Evolutionary conservation across 2,329 filamentous ascomycete genomes (phyloP).

Genomic region (Ophioceras dolichostomum): DNA sequence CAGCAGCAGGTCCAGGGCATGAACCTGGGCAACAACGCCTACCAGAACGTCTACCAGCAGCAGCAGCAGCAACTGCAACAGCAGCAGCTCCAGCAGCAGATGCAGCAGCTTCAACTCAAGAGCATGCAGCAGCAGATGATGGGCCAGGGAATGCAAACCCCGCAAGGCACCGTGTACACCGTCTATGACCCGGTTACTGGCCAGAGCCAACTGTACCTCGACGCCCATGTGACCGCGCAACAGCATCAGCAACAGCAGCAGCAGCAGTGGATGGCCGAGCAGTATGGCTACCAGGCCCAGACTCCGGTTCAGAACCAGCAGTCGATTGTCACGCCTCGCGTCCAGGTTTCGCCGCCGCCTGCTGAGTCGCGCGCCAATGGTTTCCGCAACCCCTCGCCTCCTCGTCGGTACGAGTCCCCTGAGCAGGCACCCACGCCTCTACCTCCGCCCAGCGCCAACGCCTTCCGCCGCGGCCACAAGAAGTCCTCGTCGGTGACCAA

Average conservation of each 20-base stretch:
- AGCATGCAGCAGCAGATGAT: conserved; percentile 46
- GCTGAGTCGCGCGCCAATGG: conserved; percentile 39
- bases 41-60: conserved; percentile 43
- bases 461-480: conserved; percentile 89
- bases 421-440: conserved; percentile 53
- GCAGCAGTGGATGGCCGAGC: conserved; percentile 22
- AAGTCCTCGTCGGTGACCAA: conserved; percentile 67
- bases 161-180: conserved; percentile 65
- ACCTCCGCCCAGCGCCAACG: conserved; percentile 78
- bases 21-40: conserved; percentile 53
- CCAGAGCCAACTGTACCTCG: conserved; percentile 70
- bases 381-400: conserved; percentile 53
- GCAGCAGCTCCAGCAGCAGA: conserved; percentile 14
- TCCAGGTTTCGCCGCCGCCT: conserved; percentile 73
- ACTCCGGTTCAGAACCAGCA: conserved; percentile 40
- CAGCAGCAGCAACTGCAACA: conserved; percentile 24
- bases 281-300: conserved; percentile 19
- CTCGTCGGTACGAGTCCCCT: conserved; percentile 57
- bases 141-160: conserved; percentile 32
- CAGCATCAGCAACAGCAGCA: too few relatives aligned
- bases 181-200: conserved; percentile 81
- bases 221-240: conserved; percentile 35
- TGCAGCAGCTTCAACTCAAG: conserved; percentile 45
- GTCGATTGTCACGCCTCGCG: conserved; percentile 51
- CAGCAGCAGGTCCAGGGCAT: conserved; percentile 74